A percentile compares a stretch with the other conserved stretches of the same genome.
Conservation (phyloP, 495 filamentous ascomycete species). For the Xylaria venustula region DNA sequence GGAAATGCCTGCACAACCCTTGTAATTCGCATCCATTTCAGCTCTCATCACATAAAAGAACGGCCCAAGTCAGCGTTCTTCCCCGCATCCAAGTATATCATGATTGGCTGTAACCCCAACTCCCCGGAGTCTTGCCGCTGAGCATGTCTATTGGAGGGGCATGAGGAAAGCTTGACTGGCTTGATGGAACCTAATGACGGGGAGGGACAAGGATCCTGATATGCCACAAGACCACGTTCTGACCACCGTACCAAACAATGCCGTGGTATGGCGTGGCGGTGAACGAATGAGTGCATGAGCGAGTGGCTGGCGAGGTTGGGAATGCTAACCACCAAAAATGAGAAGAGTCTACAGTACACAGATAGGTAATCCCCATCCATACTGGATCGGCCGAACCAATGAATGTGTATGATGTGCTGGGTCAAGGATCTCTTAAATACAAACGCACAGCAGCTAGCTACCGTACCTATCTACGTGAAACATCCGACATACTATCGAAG, state of each 20-base stretch:
- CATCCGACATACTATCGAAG: too few relatives aligned
- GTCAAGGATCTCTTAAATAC: too few relatives aligned
- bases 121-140: background rate
- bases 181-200: background rate
- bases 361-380: too few relatives aligned
- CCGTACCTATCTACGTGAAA: too few relatives aligned
- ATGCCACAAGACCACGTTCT: background rate
- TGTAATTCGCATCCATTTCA: background rate
- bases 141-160: background rate
- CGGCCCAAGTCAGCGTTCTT: background rate
- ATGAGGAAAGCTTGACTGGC: background rate
- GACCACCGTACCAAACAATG: slow-evolving; percentile 3
- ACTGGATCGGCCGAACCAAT: too few relatives aligned
- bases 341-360: too few relatives aligned
- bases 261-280: slow-evolving; percentile 1
- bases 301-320: too few relatives aligned
- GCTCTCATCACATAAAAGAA: background rate
- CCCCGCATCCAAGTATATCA: background rate
- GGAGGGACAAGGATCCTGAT: background rate
- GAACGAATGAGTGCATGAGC: background rate
- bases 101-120: slow-evolving; percentile 1
- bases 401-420: too few relatives aligned
- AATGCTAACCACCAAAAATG: background rate
- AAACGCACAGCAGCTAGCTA: too few relatives aligned
- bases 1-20: background rate